These are phyloP conservation scores for Quercus phellos DNA, from an alignment of 331 rosid species.

Conservation along the genomic window DNA sequence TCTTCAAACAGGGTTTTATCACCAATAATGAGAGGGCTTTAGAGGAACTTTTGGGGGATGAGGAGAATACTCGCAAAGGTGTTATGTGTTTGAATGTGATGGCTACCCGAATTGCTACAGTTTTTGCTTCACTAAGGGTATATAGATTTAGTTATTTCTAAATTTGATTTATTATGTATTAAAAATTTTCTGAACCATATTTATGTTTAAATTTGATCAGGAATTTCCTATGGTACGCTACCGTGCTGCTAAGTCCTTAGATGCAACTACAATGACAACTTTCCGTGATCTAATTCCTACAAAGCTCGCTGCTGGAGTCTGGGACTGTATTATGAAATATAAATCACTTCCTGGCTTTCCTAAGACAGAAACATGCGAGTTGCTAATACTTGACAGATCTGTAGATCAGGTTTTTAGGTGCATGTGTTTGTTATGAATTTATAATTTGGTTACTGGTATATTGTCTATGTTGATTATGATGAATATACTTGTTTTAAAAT, in stretches of 20 bases:
- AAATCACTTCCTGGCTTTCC: slow-evolving; percentile 76
- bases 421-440: slow-evolving; percentile 34
- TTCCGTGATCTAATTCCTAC: slow-evolving; percentile 91
- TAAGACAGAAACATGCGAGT: slow-evolving; percentile 87
- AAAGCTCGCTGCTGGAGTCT: slow-evolving; percentile 91
- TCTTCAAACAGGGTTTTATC: slow-evolving; percentile 63
- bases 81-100: slow-evolving; percentile 70
- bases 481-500: slow-evolving; percentile 32
- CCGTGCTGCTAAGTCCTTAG: slow-evolving; percentile 91
- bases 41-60: slow-evolving; percentile 84
- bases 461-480: slow-evolving; percentile 22
- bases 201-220: slow-evolving; percentile 36
- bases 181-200: slow-evolving; percentile 32
- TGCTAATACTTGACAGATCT: slow-evolving; percentile 96
- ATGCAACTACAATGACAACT: slow-evolving; percentile 89
- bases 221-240: slow-evolving; percentile 82
- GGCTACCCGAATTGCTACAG: slow-evolving; percentile 84
- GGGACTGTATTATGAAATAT: slow-evolving; percentile 82
- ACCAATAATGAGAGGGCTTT: slow-evolving; percentile 87
- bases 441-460: slow-evolving; percentile 13
- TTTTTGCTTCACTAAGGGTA: slow-evolving; percentile 94
- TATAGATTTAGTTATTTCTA: slow-evolving; percentile 1
- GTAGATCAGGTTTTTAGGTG: slow-evolving; percentile 85
- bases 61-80: slow-evolving; percentile 62
- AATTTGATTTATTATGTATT: slow-evolving; percentile 5